phyloP scores from a whole-genome alignment of 345 rosid genomes.

The Gossypium anomalum region DNA sequence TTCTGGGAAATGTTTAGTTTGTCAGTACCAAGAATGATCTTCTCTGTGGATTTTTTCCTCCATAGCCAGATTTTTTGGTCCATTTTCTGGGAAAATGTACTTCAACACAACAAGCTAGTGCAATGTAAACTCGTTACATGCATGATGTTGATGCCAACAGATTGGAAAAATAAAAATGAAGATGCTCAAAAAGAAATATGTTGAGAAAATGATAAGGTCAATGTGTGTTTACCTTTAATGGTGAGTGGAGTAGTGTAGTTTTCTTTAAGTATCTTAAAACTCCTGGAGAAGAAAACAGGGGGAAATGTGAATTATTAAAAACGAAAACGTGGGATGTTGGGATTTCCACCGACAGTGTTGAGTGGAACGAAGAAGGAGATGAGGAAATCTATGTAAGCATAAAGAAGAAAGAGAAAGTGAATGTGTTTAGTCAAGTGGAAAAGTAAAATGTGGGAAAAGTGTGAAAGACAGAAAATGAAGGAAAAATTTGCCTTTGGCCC shows the following conservation, averaged over 20 bases:
- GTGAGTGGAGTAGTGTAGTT: constrained; percentile 1
- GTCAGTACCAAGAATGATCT: constrained; percentile 33
- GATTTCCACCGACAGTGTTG: constrained; percentile 6
- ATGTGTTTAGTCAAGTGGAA: constrained; percentile 30
- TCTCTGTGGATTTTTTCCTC: constrained; percentile 77
- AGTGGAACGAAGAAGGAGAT: background rate
- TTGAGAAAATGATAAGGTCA: background rate
- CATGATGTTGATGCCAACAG: background rate
- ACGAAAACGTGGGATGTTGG: constrained; percentile 5
- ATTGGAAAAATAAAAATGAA: background rate
- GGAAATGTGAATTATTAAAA: background rate
- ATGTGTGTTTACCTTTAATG: background rate
- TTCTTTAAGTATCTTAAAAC: background rate
- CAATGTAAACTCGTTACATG: constrained; percentile 5
- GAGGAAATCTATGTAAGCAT: constrained; percentile 5
- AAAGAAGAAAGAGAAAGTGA: constrained; percentile 12
- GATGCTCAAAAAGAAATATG: too few relatives aligned
- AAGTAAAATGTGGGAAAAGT: constrained; percentile 26
- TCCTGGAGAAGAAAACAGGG: background rate
- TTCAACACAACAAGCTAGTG: background rate
- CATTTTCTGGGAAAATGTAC: constrained; percentile 26
- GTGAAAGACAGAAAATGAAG: constrained; percentile 8
- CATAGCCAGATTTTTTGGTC: constrained; percentile 78
- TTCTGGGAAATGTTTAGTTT: constrained; percentile 31
- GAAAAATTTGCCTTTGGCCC: background rate